phyloP scores from a whole-genome alignment of 306 rosid species.

The Sechiopsis laciniata region DNA sequence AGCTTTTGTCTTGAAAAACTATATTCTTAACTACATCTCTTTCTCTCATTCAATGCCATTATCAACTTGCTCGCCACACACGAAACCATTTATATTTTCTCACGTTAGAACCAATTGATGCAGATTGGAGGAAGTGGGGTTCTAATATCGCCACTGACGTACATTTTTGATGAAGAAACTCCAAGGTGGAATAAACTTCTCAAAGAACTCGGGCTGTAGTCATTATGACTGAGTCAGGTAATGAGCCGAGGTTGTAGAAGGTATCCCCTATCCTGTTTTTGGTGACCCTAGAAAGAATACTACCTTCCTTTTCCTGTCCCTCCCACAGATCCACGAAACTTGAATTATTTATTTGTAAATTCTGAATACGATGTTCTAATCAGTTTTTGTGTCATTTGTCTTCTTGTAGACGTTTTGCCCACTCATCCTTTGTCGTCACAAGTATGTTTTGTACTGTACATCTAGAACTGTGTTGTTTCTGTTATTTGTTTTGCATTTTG shows the following conservation, averaged over 20 bases:
- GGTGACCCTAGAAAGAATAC: neutral
- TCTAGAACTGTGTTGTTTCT: neutral
- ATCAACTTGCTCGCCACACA: neutral
- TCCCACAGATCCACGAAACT: neutral
- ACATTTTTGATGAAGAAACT: constrained; percentile 93
- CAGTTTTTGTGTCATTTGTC: neutral
- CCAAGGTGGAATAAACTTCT: constrained; percentile 89
- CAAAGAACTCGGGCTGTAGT: constrained; percentile 54
- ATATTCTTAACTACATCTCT: neutral
- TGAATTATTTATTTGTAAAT: constrained; percentile 7
- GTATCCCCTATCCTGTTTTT: constrained; percentile 3
- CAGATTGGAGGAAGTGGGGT: constrained; percentile 98
- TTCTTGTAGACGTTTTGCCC: neutral
- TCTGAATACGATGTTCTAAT: neutral
- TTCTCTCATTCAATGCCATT: neutral
- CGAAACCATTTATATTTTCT: neutral
- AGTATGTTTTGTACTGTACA: neutral
- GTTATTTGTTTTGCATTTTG: neutral
- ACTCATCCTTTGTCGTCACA: neutral
- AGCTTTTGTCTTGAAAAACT: constrained; percentile 1
- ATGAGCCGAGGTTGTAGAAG: neutral
- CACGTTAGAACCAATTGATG: constrained; percentile 21
- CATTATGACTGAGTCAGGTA: constrained; percentile 2
- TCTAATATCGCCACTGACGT: constrained; percentile 87
- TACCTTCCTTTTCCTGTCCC: neutral